Percentiles rank a stretch among this genome's conserved stretches.
Evolutionary conservation across 2,329 filamentous ascomycete genomes (phyloP).

Genomic region (Fusarium caatingaense): DNA sequence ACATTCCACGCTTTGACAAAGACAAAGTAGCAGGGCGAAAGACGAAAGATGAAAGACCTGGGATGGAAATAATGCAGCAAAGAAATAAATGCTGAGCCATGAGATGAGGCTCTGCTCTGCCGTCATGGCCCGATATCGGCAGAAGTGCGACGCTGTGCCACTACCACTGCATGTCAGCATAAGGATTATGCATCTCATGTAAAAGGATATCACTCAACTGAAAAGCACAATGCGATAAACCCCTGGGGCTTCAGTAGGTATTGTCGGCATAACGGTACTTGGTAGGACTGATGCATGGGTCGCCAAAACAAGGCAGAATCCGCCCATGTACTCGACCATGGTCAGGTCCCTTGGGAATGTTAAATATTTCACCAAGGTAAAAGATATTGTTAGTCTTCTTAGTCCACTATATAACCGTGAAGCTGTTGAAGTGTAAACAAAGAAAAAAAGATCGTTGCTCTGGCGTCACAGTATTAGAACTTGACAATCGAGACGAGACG

Average conservation of each 20-base stretch:
- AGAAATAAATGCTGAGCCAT: neutral
- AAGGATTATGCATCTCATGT: neutral
- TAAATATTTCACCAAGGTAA: neutral
- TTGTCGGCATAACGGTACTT: slow-evolving; percentile 1
- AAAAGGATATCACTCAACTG: slow-evolving; percentile 1
- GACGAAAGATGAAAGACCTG: neutral
- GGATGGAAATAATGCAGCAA: neutral
- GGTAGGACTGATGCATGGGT: slow-evolving; percentile 6
- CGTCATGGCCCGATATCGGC: slow-evolving; percentile 2
- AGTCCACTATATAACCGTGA: neutral
- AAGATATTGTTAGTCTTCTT: neutral
- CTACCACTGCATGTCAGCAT: neutral
- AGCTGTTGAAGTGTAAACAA: neutral
- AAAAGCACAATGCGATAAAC: neutral
- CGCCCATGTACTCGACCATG: neutral
- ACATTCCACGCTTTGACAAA: neutral
- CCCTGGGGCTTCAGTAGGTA: neutral
- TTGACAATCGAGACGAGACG: neutral
- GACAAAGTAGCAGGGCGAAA: neutral
- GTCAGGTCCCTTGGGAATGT: neutral
- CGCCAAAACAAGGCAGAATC: slow-evolving; percentile 3
- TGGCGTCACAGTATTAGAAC: neutral
- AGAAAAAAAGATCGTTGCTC: neutral
- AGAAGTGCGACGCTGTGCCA: slow-evolving; percentile 1
- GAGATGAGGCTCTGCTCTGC: slow-evolving; percentile 27